phyloP scores from a whole-genome alignment of 805 yeast species.

The Sporopachydermia lactativora region DNA sequence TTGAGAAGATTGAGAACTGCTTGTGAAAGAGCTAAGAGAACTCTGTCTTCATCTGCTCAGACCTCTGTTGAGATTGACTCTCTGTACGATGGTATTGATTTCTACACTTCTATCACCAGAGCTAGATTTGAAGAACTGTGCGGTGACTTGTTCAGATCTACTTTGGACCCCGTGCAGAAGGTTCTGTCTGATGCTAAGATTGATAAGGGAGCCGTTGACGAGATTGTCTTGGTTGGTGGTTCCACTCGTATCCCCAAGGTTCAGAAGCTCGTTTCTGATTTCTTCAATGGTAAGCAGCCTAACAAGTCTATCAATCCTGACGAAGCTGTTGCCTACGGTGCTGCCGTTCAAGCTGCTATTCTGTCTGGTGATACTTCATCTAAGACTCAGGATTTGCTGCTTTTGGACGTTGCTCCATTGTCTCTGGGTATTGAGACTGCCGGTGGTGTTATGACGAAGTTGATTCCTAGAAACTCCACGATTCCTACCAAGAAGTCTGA shows the following conservation, averaged over 20 bases:
- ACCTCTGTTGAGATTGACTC: slow-evolving; percentile 94
- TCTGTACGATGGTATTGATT: slow-evolving; percentile 86
- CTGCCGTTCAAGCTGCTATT: slow-evolving; percentile 96
- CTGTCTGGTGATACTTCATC: slow-evolving; percentile 92
- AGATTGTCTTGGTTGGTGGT: slow-evolving; percentile 94
- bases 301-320: slow-evolving; percentile 95
- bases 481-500: slow-evolving; percentile 97
- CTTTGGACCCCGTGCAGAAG: slow-evolving; percentile 90
- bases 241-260: slow-evolving; percentile 97
- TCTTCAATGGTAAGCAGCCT: slow-evolving; percentile 96
- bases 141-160: slow-evolving; percentile 86
- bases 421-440: slow-evolving; percentile 97
- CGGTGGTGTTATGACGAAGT: slow-evolving; percentile 98
- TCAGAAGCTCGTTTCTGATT: slow-evolving; percentile 89
- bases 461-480: slow-evolving; percentile 96
- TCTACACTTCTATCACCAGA: slow-evolving; percentile 92
- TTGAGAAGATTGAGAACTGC: slow-evolving; percentile 98
- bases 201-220: slow-evolving; percentile 81
- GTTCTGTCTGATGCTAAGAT: slow-evolving; percentile 83
- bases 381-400: slow-evolving; percentile 87
- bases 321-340: slow-evolving; percentile 99
- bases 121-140: slow-evolving; percentile 96
- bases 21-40: slow-evolving; percentile 98
- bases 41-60: slow-evolving; percentile 90
- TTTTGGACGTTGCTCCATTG: slow-evolving; percentile 95